Base-by-base conservation (phyloP, 345 rosid genomes). In the Hirschfeldia incana region DNA sequence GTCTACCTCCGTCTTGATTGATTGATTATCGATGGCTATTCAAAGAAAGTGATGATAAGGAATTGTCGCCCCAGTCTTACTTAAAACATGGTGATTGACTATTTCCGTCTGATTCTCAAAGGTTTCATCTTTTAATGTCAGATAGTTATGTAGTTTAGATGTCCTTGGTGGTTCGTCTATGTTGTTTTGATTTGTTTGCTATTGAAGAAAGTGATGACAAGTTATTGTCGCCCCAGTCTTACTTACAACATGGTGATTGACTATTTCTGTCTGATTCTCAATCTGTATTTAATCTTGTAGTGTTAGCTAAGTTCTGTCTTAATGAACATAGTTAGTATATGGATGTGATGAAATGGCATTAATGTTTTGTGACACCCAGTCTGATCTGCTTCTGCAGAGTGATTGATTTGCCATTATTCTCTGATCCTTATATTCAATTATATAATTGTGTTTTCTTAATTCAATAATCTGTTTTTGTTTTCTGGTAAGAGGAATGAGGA, bases 201-300 rank as follows among this genome's bases (percentile, higher is more conserved):
- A 51, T 46, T 4, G 1, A 1, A 1, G 69, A 78, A 88, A 77
- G 73, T 89, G 97, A 93, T 91, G 97, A 89, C 84, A 65, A 1
- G 26, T 0, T 32, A 34, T 76, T 91, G 98, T 93, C 93, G 97
- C 98, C 94, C 98, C 97, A 91, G 98, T 87, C 93, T 91, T 91
- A 89, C 53, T 60, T 87, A 90, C 81, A 86, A 80, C 17, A 34
- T 93, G 97, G 93, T 91, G 98, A 93, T 88, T 84, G 94, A 91
- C 97, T 77, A 59, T 66, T 72, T 39, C 6, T 1, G 17, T 80
- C 78, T 69, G 78, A 82, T 69, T 82, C 78, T 59, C 44, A 33
- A 29, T 29, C 1, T 29, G 49, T 9, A 10, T 39, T 36, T 1
- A 2, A 36, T 39, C 13, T 17, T 3, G 0, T 7, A 17, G 5